Base-by-base conservation (phyloP, 148 eudicot species). In the Nyssa sinensis region DNA sequence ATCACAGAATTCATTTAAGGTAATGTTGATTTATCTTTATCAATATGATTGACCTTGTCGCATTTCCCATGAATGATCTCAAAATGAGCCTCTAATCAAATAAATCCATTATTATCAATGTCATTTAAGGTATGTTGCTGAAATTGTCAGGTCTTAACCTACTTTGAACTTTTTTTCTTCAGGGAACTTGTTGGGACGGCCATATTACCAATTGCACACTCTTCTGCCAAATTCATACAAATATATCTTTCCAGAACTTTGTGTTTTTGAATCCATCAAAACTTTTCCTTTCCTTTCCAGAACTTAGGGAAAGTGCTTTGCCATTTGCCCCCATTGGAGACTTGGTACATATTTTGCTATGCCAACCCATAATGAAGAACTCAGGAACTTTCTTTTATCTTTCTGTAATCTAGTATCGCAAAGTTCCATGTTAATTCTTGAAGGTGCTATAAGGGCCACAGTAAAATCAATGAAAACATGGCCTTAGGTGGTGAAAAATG, bases 201-300 rank as follows among this genome's bases (percentile, higher is more conserved):
- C 84, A 19, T 81, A 81, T 24, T 62, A 68, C 14, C 58, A 68
- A 64, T 37, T 31, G 30, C 84, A 81, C 23, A 69, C 80, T 68
- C 73, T 81, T n/a, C 80, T 80, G 12, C 70, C 70, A 55, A 81
- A 81, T 73, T 80, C 84, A 35, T 62, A 80, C 5, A 77, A 81
- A 39, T 81, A 76, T 64, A 77, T 81, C 44, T 81, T 81, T 34
- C 84, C 68, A 55, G 84, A 76, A 33, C 23, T 68, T 4, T 1
- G 0, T 44, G 44, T 39, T 39, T 12, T 39, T 39, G 7, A 39
- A 39, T 39, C 44, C 44, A 39, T 12, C 1, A 6, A 39, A 39
- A 39, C 51, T 44, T 44, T 12, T 44, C 16, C 44, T 44, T 14
- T 14, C 6, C 51, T 4, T 3, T 44, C 12, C 51, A 44, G n/a